Conservation (phyloP, 495 filamentous ascomycete species). For the Hyphodiscus hymeniophilus region DNA sequence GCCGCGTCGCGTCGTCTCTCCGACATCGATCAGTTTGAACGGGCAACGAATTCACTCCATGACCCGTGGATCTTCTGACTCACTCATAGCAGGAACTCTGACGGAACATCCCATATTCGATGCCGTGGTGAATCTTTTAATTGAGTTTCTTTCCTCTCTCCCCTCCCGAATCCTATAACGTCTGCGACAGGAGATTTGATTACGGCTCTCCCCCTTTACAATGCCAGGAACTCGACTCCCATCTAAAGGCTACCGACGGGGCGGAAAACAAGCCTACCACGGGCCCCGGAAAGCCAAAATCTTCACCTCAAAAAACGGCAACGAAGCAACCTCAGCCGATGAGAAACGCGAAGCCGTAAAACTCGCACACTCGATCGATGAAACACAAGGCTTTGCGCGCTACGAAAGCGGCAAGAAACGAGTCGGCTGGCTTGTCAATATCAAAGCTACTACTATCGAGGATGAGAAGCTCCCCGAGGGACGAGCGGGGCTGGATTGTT, state of each 20-base stretch:
- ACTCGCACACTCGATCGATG: slow-evolving; percentile 86
- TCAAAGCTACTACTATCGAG: slow-evolving; percentile 81
- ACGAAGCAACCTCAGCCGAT: slow-evolving; percentile 80
- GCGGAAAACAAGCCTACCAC: slow-evolving; percentile 45
- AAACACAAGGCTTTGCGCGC: slow-evolving; percentile 84
- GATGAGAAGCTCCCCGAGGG: slow-evolving; percentile 61
- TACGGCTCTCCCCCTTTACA: slow-evolving; percentile 8
- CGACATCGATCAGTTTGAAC: no score
- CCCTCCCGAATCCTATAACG: slow-evolving; percentile 5
- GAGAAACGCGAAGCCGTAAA: slow-evolving; percentile 74
- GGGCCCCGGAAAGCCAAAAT: slow-evolving; percentile 51
- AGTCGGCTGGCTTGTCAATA: slow-evolving; percentile 90
- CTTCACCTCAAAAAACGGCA: slow-evolving; percentile 60
- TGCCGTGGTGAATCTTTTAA: no score
- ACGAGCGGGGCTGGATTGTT: slow-evolving; percentile 88
- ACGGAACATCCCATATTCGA: no score
- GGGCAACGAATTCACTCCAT: no score
- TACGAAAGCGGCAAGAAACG: slow-evolving; percentile 84
- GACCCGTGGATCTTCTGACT: no score
- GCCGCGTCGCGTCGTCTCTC: no score
- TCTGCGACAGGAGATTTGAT: neutral
- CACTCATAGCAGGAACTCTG: no score
- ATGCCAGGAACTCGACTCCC: slow-evolving; percentile 27
- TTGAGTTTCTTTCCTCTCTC: slow-evolving; percentile 12
- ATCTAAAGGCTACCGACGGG: slow-evolving; percentile 43